phyloP scores from a whole-genome alignment of 139 green algal genomes.

The Picochlorum sp. region DNA sequence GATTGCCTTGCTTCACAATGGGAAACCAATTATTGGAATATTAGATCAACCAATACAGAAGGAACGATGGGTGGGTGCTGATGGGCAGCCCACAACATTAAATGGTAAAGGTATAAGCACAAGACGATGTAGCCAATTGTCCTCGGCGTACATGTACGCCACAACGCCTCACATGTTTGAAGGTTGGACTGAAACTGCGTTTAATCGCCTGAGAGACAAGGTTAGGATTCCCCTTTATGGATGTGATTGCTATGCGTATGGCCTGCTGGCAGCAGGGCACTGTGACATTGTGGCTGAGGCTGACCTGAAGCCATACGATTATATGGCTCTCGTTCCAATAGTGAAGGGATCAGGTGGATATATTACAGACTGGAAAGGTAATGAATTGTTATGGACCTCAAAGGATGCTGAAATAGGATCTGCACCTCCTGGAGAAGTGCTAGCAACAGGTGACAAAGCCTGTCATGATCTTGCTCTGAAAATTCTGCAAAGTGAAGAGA shows the following conservation, averaged over 20 bases:
- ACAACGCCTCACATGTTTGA: constrained; percentile 94
- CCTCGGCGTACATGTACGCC: constrained; percentile 61
- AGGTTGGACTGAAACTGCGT: constrained; percentile 40
- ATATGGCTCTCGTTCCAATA: constrained; percentile 92
- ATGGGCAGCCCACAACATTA: constrained; percentile 61
- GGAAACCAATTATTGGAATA: constrained; percentile 82
- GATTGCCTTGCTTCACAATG: constrained; percentile 79
- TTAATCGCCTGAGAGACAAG: constrained; percentile 53
- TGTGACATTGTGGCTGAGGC: constrained; percentile 87
- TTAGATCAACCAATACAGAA: constrained; percentile 89
- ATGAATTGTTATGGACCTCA: constrained; percentile 29
- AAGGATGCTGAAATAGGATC: constrained; percentile 1
- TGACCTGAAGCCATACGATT: constrained; percentile 96
- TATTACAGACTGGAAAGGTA: constrained; percentile 87
- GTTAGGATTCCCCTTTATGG: constrained; percentile 83
- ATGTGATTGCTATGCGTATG: constrained; percentile 98
- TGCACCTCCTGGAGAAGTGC: constrained; percentile 61
- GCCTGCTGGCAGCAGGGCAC: constrained; percentile 76
- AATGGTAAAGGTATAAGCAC: constrained; percentile 65
- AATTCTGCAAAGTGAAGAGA: constrained; percentile 39
- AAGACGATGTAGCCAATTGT: constrained; percentile 22
- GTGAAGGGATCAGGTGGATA: constrained; percentile 84
- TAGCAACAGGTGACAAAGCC: constrained; percentile 56
- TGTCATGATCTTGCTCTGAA: constrained; percentile 48
- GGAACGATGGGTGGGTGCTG: constrained; percentile 88